phyloP scores from a whole-genome alignment of 176 grass and related monocot genomes.

The Aegilops sharonensis region DNA sequence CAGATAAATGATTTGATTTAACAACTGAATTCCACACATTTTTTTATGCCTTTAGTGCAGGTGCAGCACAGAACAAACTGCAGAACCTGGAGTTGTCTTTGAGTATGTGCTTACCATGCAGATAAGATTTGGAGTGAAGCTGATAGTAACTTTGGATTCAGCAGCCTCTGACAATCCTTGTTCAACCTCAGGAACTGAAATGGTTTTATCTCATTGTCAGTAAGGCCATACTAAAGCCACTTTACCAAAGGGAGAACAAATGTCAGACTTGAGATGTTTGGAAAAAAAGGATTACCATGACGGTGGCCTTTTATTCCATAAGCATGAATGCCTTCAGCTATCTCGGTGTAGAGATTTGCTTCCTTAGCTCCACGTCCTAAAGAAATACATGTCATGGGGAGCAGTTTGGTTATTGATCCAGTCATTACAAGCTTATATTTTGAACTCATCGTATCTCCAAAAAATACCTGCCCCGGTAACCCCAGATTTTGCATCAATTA shows the following conservation, averaged over 20 bases:
- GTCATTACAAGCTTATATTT: slow-evolving; percentile 2
- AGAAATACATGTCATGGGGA: slow-evolving; percentile 6
- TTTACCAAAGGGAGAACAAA: not conserved
- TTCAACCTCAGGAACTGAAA: slow-evolving; percentile 93
- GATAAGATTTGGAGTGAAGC: slow-evolving; percentile 95
- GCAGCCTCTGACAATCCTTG: slow-evolving; percentile 87
- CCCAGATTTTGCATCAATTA: slow-evolving; percentile 97
- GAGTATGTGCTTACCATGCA: slow-evolving; percentile 66
- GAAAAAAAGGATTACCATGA: slow-evolving; percentile 59
- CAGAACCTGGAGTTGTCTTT: not conserved
- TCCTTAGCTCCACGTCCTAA: slow-evolving; percentile 98
- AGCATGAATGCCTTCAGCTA: slow-evolving; percentile 89
- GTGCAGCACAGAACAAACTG: not conserved
- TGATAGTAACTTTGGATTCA: slow-evolving; percentile 87
- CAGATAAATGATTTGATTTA: not conserved
- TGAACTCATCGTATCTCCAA: not conserved
- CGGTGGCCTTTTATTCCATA: slow-evolving; percentile 94
- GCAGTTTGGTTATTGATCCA: not conserved
- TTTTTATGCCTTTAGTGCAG: not conserved
- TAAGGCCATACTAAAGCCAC: slow-evolving; percentile 25
- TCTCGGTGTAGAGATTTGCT: slow-evolving; percentile 97
- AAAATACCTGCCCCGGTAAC: slow-evolving; percentile 80
- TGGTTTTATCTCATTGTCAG: slow-evolving; percentile 28
- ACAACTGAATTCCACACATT: slow-evolving; percentile 10
- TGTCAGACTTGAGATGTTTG: slow-evolving; percentile 16